Conservation (phyloP, 495 filamentous ascomycete species). For the Aspergillus affinis region DNA sequence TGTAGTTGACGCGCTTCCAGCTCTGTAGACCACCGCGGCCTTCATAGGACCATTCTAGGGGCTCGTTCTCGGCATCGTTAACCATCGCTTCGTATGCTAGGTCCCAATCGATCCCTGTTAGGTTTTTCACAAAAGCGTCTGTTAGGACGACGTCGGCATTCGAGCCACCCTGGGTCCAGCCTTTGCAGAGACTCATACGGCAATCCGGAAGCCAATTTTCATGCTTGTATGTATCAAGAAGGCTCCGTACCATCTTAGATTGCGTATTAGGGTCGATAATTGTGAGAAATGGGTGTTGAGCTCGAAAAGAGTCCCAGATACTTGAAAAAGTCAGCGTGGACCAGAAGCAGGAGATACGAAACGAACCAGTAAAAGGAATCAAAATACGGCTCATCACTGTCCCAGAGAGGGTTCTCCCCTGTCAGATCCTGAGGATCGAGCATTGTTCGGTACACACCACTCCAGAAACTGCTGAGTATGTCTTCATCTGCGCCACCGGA, state of each 20-base stretch:
- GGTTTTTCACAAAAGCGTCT: constrained; percentile 72
- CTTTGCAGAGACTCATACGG: constrained; percentile 70
- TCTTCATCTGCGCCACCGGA: constrained; percentile 43
- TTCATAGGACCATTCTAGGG: constrained; percentile 68
- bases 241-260: constrained; percentile 62
- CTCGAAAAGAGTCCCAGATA: constrained; percentile 64
- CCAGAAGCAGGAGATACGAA: background rate
- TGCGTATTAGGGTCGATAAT: constrained; percentile 63
- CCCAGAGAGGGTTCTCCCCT: constrained; percentile 71
- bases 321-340: constrained; percentile 25
- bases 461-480: constrained; percentile 62
- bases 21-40: constrained; percentile 72
- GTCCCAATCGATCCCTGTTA: constrained; percentile 66
- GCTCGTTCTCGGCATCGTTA: constrained; percentile 65
- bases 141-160: constrained; percentile 75
- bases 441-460: constrained; percentile 55
- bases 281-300: constrained; percentile 63
- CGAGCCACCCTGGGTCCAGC: constrained; percentile 69
- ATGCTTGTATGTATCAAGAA: constrained; percentile 71
- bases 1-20: constrained; percentile 67
- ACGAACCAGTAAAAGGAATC: constrained; percentile 56
- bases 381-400: constrained; percentile 65
- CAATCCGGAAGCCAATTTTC: constrained; percentile 70
- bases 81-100: constrained; percentile 68
- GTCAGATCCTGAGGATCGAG: constrained; percentile 73